Conservation (phyloP, 805 yeast genomes). For the Candida oleophila region DNA sequence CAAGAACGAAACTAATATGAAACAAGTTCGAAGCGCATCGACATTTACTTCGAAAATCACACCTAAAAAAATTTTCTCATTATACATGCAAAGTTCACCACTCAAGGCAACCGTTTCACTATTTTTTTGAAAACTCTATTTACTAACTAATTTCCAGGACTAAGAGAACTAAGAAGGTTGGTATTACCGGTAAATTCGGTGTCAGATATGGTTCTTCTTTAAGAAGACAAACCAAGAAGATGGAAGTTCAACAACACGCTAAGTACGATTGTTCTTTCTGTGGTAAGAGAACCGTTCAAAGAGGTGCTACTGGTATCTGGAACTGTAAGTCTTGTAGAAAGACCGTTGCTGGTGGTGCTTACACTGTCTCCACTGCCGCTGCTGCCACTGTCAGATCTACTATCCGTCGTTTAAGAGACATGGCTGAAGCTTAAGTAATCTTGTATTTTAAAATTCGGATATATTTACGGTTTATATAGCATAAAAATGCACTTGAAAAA, state of each 20-base stretch:
- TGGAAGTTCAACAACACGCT: constrained; percentile 98
- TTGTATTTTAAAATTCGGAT: constrained; percentile 24
- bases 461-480: constrained; percentile 8
- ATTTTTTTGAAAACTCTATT: neutral
- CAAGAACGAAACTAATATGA: too few relatives aligned
- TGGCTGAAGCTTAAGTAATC: constrained; percentile 93
- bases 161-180: constrained; percentile 99
- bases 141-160: constrained; percentile 70
- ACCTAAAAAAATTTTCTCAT: neutral
- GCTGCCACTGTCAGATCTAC: constrained; percentile 99
- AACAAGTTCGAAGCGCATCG: too few relatives aligned
- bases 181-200: constrained; percentile 99
- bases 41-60: too few relatives aligned
- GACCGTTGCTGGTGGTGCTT: constrained; percentile 99
- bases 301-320: constrained; percentile 99
- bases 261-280: constrained; percentile 99
- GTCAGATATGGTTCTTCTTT: constrained; percentile 99
- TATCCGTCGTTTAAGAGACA: constrained; percentile 99
- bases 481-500: constrained; percentile 4
- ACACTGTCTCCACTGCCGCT: constrained; percentile 98
- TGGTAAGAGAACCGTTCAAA: constrained; percentile 97
- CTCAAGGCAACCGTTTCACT: neutral
- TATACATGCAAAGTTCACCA: neutral
- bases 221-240: constrained; percentile 99
- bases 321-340: constrained; percentile 89